A percentile compares a stretch with the other conserved stretches of the same genome.
phyloP scores from a whole-genome alignment of 2,329 filamentous ascomycete species.

The Akanthomyces lecanii region DNA sequence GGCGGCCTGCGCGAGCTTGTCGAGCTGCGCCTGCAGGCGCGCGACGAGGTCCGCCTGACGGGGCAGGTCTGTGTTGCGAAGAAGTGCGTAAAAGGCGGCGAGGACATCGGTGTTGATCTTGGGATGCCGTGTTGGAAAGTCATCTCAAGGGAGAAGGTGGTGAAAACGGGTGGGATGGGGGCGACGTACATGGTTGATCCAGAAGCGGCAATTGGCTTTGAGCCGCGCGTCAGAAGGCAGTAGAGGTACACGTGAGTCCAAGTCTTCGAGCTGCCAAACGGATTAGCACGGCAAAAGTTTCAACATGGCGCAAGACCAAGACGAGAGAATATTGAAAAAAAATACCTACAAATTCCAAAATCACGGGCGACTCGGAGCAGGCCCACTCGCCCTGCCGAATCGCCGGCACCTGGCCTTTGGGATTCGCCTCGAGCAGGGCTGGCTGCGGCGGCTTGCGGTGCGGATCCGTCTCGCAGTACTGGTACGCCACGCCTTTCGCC shows the following conservation, averaged over 20 bases:
- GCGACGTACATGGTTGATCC: conserved; percentile 68
- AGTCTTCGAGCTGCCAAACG: conserved; percentile 62
- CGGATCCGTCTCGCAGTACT: conserved; percentile 82
- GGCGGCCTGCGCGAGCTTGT: conserved; percentile 43
- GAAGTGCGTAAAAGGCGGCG: conserved; percentile 68
- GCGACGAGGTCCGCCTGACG: conserved; percentile 56
- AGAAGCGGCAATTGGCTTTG: conserved; percentile 71
- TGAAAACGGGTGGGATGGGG: neutral
- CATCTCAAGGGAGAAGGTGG: neutral
- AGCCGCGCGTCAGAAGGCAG: conserved; percentile 62
- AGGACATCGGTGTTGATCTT: conserved; percentile 71
- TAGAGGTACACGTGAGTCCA: conserved; percentile 55
- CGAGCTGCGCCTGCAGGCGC: conserved; percentile 62
- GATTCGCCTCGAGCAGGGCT: conserved; percentile 67
- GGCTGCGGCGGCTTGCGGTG: conserved; percentile 56
- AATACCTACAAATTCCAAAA: conserved; percentile 73
- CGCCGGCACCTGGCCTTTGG: conserved; percentile 70
- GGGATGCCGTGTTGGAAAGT: neutral
- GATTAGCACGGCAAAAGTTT: neutral
- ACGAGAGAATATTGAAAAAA: neutral
- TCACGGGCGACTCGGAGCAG: conserved; percentile 74
- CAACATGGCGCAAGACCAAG: neutral
- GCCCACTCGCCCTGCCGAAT: conserved; percentile 76
- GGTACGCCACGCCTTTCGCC: conserved; percentile 71
- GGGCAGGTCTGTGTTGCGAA: conserved; percentile 58